These are phyloP conservation scores for Phialophora verrucosa DNA, from an alignment of 2,329 filamentous ascomycete genomes.

Conservation along the genomic window DNA sequence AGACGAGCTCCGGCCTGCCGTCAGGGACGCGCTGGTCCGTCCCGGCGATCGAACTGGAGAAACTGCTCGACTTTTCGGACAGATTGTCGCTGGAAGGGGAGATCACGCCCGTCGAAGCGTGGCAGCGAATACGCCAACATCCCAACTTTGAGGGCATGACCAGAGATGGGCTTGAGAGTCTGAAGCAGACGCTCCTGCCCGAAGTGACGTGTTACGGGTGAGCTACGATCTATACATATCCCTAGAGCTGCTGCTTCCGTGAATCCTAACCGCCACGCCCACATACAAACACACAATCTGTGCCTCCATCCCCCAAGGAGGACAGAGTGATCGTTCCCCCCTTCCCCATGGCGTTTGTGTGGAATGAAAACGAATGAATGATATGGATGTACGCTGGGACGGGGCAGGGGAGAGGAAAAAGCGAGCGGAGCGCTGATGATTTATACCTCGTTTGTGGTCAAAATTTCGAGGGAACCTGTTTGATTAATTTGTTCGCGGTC, in stretches of 20 bases:
- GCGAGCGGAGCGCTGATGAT: no score
- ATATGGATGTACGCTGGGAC: background rate
- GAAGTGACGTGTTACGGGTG: constrained; percentile 50
- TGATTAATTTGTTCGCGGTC: constrained; percentile 6
- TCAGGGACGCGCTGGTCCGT: constrained; percentile 40
- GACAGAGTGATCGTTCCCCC: no score
- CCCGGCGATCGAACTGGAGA: constrained; percentile 41
- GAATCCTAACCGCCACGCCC: background rate
- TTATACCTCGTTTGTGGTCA: background rate
- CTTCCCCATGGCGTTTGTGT: background rate
- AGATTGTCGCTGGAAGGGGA: constrained; percentile 43
- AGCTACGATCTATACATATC: constrained; percentile 24
- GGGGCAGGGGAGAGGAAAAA: no score
- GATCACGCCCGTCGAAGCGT: constrained; percentile 50
- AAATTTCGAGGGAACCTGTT: background rate
- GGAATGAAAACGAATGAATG: background rate
- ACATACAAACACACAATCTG: background rate
- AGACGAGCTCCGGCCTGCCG: constrained; percentile 22
- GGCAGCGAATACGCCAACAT: constrained; percentile 45
- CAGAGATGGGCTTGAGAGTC: constrained; percentile 38
- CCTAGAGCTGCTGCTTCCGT: background rate
- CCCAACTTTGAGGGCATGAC: constrained; percentile 45
- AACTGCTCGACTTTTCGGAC: constrained; percentile 39
- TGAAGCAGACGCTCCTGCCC: constrained; percentile 43
- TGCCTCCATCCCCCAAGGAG: background rate